Evolutionary conservation across 257 asterid species (phyloP).

Genomic region (Solanum clarkiae): DNA sequence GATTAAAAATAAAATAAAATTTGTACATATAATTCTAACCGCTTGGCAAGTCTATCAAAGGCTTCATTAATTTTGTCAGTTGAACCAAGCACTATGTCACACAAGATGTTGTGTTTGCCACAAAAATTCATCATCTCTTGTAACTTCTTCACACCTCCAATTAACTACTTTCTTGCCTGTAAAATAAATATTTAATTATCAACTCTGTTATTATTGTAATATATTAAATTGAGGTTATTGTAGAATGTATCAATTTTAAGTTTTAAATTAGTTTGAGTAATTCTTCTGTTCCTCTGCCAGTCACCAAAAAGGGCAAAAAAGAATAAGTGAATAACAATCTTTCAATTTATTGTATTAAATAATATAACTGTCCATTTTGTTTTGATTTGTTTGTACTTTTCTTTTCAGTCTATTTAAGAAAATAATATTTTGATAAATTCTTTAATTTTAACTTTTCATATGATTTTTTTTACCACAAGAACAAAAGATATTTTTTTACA

Average conservation of each 20-base stretch:
- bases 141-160: slow-evolving; percentile 57
- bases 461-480: too few species aligned
- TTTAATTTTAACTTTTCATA: too few species aligned
- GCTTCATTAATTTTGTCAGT: slow-evolving; percentile 48
- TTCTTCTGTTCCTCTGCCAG: slow-evolving; percentile 38
- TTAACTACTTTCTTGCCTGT: slow-evolving; percentile 65
- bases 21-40: too few species aligned
- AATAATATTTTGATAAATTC: too few species aligned
- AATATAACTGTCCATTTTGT: too few species aligned
- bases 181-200: not conserved
- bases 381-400: too few species aligned
- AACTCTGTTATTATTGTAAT: not conserved
- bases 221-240: too few species aligned
- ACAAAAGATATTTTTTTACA: too few species aligned
- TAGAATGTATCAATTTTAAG: not conserved
- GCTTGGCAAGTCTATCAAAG: slow-evolving; percentile 38
- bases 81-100: slow-evolving; percentile 53
- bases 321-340: too few species aligned
- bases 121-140: slow-evolving; percentile 70
- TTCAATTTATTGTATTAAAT: too few species aligned
- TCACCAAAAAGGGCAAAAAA: not conserved
- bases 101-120: slow-evolving; percentile 49
- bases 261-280: slow-evolving; percentile 25
- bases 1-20: too few species aligned
- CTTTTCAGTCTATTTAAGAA: too few species aligned